Evolutionary conservation across 2,329 filamentous ascomycete genomes (phyloP).

Genomic region (Arthroderma sp.): DNA sequence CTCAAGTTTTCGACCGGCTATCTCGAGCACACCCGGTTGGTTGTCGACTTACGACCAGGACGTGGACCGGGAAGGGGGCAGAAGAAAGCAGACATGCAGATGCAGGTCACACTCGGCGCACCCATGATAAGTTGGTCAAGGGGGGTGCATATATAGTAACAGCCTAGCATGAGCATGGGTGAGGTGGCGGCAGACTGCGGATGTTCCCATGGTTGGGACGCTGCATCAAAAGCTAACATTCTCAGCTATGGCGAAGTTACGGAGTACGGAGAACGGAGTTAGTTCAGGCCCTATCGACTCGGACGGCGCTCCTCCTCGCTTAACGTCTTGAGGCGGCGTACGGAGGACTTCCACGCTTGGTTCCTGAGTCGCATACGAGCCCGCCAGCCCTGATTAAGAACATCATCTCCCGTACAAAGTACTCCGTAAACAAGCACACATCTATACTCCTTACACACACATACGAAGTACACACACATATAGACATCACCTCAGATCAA

Average conservation of each 20-base stretch:
- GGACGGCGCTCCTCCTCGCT: too few species aligned
- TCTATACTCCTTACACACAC: too few species aligned
- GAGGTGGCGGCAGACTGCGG: slow-evolving; percentile 1
- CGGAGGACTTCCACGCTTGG: too few species aligned
- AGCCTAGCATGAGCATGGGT: not conserved
- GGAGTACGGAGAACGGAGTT: not conserved
- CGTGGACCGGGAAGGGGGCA: not conserved
- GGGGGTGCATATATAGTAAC: too few species aligned
- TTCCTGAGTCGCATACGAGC: too few species aligned
- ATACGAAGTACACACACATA: too few species aligned
- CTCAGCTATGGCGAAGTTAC: not conserved
- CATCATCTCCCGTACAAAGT: too few species aligned
- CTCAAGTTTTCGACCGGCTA: slow-evolving; percentile 3
- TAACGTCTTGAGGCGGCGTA: too few species aligned
- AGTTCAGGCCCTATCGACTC: too few species aligned
- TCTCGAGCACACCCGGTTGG: slow-evolving; percentile 1
- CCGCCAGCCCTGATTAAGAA: too few species aligned
- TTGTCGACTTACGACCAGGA: not conserved
- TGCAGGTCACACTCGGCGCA: not conserved
- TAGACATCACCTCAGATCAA: not conserved
- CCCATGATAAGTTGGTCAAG: not conserved
- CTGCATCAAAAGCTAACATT: not conserved
- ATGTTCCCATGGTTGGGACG: not conserved
- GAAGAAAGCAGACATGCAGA: not conserved
- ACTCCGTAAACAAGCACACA: too few species aligned